These are phyloP conservation scores for Saccharomycopsis olivae DNA, from an alignment of 805 yeast genomes.

Conservation along the genomic window DNA sequence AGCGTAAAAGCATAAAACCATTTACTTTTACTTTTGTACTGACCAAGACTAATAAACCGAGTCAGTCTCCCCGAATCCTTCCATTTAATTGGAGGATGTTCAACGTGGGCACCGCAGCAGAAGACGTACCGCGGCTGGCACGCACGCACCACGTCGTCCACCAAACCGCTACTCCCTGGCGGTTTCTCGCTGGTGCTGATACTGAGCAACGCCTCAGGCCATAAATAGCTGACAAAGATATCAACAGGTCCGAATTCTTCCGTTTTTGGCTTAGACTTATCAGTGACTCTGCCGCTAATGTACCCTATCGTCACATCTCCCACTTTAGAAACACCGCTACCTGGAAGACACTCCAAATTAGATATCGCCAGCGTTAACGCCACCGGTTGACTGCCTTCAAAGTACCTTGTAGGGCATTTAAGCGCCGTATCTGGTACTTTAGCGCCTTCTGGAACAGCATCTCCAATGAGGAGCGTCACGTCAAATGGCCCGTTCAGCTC, in stretches of 20 bases:
- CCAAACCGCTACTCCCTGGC: no score
- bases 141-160: no score
- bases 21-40: slow-evolving; percentile 41
- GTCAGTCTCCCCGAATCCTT: slow-evolving; percentile 32
- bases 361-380: no score
- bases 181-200: no score
- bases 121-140: slow-evolving; percentile 63
- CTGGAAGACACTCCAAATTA: no score
- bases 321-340: no score
- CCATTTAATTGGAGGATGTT: slow-evolving; percentile 60
- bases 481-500: slow-evolving; percentile 11
- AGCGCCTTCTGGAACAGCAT: not conserved
- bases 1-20: slow-evolving; percentile 73
- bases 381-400: no score
- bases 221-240: slow-evolving; percentile 44
- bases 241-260: no score
- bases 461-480: slow-evolving; percentile 7
- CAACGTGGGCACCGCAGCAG: slow-evolving; percentile 44
- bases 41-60: slow-evolving; percentile 56
- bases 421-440: not conserved
- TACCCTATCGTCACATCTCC: no score
- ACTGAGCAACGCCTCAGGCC: slow-evolving; percentile 54
- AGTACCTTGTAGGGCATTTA: not conserved
- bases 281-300: no score
- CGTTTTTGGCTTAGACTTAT: no score